Evolutionary conservation across 73 alveolate genomes (phyloP).

Genomic region (Halteria grandinella): DNA sequence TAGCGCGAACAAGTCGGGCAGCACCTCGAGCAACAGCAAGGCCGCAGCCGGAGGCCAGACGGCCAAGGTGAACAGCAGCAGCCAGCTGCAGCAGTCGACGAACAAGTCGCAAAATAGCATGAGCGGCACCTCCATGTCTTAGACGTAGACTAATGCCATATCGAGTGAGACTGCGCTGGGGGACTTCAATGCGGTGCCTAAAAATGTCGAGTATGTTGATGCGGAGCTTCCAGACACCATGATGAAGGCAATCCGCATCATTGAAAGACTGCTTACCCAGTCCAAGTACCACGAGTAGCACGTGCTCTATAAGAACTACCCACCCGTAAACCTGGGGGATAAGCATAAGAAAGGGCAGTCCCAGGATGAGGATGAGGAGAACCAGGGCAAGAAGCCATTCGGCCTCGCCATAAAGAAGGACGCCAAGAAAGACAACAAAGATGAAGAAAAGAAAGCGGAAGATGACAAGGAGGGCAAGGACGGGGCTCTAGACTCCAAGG

Average conservation of each 20-base stretch:
- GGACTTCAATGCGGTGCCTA: constrained; percentile 29
- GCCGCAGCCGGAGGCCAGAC: constrained; percentile 7
- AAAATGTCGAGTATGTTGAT: constrained; percentile 61
- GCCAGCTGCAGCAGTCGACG: constrained; percentile 50
- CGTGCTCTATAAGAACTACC: constrained; percentile 95
- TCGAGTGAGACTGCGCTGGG: constrained; percentile 33
- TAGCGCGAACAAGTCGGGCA: constrained; percentile 54
- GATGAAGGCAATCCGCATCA: constrained; percentile 72
- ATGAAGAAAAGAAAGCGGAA: constrained; percentile 80
- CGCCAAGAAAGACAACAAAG: constrained; percentile 73
- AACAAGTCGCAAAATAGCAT: constrained; percentile 52
- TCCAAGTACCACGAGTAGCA: constrained; percentile 93
- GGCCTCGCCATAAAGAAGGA: constrained; percentile 59
- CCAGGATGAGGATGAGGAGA: constrained; percentile 69
- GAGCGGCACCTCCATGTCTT: constrained; percentile 46
- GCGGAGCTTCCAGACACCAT: constrained; percentile 51
- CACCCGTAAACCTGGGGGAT: constrained; percentile 81
- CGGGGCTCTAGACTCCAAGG: constrained; percentile 77
- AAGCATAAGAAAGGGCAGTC: constrained; percentile 60
- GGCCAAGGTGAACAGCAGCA: constrained; percentile 41
- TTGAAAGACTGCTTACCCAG: constrained; percentile 96
- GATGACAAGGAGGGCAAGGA: constrained; percentile 85
- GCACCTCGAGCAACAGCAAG: constrained; percentile 31
- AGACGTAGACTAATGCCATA: constrained; percentile 50
- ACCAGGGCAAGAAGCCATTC: constrained; percentile 55